Percentiles rank a stretch among this genome's conserved stretches.
Conservation (phyloP, 2,329 filamentous ascomycete genomes). For the Lachnum nothofagi region DNA sequence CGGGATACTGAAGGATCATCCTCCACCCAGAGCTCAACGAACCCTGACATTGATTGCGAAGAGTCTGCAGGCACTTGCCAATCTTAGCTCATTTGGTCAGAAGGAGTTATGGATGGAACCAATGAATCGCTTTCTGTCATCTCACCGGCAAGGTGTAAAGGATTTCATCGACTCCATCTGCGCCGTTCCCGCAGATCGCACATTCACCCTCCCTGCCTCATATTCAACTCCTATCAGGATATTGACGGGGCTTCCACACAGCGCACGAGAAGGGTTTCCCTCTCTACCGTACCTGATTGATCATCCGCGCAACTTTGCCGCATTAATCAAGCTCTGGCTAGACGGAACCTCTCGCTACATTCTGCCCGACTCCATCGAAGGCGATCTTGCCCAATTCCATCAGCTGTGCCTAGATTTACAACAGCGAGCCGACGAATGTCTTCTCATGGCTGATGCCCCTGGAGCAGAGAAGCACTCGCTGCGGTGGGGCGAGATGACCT, state of each 20-base stretch:
- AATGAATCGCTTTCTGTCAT: constrained; percentile 82
- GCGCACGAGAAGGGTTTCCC: constrained; percentile 84
- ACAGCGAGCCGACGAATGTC: constrained; percentile 30
- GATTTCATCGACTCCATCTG: constrained; percentile 83
- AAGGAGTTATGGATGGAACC: constrained; percentile 99
- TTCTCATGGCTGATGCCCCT: constrained; percentile 28
- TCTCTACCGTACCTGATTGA: constrained; percentile 91
- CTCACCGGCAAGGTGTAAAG: constrained; percentile 75
- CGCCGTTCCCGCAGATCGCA: constrained; percentile 68
- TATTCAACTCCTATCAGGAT: constrained; percentile 94
- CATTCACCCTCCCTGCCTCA: constrained; percentile 65
- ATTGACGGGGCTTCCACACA: constrained; percentile 70
- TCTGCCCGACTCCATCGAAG: constrained; percentile 20
- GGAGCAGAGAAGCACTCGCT: constrained; percentile 23
- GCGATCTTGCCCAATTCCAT: constrained; percentile 31
- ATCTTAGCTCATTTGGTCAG: constrained; percentile 84
- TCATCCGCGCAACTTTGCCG: constrained; percentile 76
- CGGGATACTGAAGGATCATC: constrained; percentile 76
- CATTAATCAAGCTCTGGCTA: constrained; percentile 75
- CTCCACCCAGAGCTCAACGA: constrained; percentile 74
- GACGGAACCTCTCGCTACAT: constrained; percentile 40
- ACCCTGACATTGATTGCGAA: constrained; percentile 91
- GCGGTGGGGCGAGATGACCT: constrained; percentile 29
- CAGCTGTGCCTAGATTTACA: constrained; percentile 30
- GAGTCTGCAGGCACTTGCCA: constrained; percentile 82